Conservation (phyloP, 2,329 filamentous ascomycete genomes). For the Curvularia sp. region DNA sequence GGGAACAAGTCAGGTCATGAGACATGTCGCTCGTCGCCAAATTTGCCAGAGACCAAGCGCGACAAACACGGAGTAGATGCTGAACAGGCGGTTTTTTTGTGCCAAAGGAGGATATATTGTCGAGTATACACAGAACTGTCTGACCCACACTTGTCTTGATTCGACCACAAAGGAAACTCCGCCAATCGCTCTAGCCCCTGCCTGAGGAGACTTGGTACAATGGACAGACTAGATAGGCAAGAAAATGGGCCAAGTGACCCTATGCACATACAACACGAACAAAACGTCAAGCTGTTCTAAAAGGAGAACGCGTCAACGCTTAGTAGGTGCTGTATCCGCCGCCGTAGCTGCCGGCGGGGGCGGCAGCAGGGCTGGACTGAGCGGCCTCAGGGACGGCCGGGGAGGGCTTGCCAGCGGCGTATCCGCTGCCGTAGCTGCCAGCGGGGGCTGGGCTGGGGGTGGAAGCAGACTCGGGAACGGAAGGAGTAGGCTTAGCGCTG, state of each 20-base stretch:
- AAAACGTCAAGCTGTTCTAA: slow-evolving; percentile 30
- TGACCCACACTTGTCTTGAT: slow-evolving; percentile 15
- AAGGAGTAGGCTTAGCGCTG: not conserved
- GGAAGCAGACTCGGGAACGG: slow-evolving; percentile 10
- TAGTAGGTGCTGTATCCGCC: slow-evolving; percentile 37
- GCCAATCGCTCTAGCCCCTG: slow-evolving; percentile 26
- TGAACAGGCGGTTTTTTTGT: not conserved
- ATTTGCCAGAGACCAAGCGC: slow-evolving; percentile 5
- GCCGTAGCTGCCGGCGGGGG: slow-evolving; percentile 25
- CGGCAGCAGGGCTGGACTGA: slow-evolving; percentile 13
- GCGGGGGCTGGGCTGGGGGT: slow-evolving; percentile 14
- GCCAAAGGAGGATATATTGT: slow-evolving; percentile 33
- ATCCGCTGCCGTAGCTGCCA: slow-evolving; percentile 11
- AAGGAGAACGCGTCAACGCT: slow-evolving; percentile 17
- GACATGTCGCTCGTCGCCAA: slow-evolving; percentile 7
- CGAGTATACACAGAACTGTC: slow-evolving; percentile 26
- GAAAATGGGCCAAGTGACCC: slow-evolving; percentile 37
- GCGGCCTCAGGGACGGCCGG: slow-evolving; percentile 3
- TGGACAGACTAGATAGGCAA: slow-evolving; percentile 35
- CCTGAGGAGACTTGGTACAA: slow-evolving; percentile 31
- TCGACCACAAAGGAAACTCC: slow-evolving; percentile 29
- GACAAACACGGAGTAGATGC: not conserved
- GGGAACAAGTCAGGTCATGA: slow-evolving; percentile 10
- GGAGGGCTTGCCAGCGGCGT: slow-evolving; percentile 18
- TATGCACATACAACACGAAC: slow-evolving; percentile 21